Evolutionary conservation across 257 asterid genomes (phyloP), one percentile per base, ranked within the genome.

Genomic region (Ilex aquifolium): DNA sequence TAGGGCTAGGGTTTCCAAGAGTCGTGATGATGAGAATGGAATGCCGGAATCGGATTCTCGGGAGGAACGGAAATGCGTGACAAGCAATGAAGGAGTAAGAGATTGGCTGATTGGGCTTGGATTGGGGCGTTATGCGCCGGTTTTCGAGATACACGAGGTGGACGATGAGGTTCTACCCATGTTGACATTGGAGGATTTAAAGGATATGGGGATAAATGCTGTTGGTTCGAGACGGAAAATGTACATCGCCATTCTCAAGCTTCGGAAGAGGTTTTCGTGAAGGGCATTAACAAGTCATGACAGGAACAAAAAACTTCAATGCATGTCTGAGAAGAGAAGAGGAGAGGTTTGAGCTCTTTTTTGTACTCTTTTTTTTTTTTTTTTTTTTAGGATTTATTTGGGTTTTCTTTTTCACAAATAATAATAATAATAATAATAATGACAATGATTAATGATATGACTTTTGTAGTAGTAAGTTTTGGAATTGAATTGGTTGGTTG

Each of bases 141-240:
- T 88, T 17, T 88, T 88, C 62, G 91, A 82, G 78, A 80, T 91
- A 54, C 98, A 91, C 15, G 98, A 91, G 81, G 98, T 91, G 44
- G 96, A 91, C 61, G 95, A 85, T 48, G 94, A 91, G 69, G 93
- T 91, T 55, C 55, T 91, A 72, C 95, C 91, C 0, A 62, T 91
- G 94, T 62, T 91, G 62, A 88, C 98, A 1, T 62, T 91, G 76
- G 98, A 91, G 77, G 98, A 88, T 82, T 93, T 91, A 17, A 91
- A 88, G 76, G 98, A 88, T 71, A 91, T 91, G 98, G 96, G 96
- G 44, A 80, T 91, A 48, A 91, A 74, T 67, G 95, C 96, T 1
- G 96, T 91, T 48, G 96, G 98, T 32, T 88, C 96, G 15, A 67
- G 96, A 70, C 75, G 96, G 80, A 91, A 91, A 73, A 85, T 91